Evolutionary conservation across 768 basidiomycete species (phyloP), one percentile per base, ranked within the genome.

Genomic region (Leccinellum luteum): DNA sequence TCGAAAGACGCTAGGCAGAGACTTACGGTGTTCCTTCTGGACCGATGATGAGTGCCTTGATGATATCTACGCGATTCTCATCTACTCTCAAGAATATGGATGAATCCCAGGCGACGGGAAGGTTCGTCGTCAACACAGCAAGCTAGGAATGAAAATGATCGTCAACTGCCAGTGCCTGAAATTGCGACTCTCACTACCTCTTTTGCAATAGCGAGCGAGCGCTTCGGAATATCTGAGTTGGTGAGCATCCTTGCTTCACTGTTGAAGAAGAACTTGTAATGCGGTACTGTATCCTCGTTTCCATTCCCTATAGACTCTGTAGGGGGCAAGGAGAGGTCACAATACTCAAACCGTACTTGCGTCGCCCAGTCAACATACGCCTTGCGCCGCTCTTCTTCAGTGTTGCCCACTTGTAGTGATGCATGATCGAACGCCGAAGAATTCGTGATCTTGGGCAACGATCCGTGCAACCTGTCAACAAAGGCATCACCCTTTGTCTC

Each of bases 81-180:
- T 98, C 95, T 4, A 96, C 94, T 52, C 90, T 83, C 57, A 98
- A 74, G 75, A 96, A 97, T 61, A 98, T 87, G 1, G 92, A 95
- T 5, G 94, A 96, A 66, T 93, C 86, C 91, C 93, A 97, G 6
- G 92, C 88, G 14, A 93, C 87, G n/a, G 95, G 95, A 25, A 98
- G 77, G 68, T 94, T 95, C 12, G 93, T 94, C 3, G 94, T 94
- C 52, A 98, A 80, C 38, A 95, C 92, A 2, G 95, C 94, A 59
- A 97, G 85, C 92, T 94, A 41, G 60, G n/a, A 58, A 59, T 51
- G 34, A 52, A 55, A 31, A 59, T 34, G 63, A 17, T 62, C 54
- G 58, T 63, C 7, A 57, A 56, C 14, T 27, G 9, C 52, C 19
- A 28, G 7, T 13, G 30, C 41, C 54, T 17, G 9, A 44, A 34